Evolutionary conservation across 352 stramenopile species (phyloP), one percentile per base, ranked within the genome.

Genomic region (Phytopythium cucurbitacearum): DNA sequence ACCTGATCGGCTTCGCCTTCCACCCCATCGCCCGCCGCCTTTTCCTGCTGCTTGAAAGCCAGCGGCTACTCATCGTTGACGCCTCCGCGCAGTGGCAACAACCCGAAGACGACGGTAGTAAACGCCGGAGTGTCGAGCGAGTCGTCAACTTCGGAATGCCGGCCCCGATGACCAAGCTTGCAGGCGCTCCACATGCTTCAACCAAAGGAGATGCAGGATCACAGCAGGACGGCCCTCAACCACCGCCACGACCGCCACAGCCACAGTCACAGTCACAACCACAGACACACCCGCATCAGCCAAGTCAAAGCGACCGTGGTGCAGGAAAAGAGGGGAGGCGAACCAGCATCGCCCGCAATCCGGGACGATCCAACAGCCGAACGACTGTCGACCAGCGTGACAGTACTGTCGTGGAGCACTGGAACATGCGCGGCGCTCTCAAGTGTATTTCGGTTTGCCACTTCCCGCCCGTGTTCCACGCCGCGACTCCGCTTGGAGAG

Each of bases 1-100:
- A 89, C 49, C 65, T 91, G 32, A 64, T 80, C 16, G 77, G 73
- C 2, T 74, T 89, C 28, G 61, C 75, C n/a, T 65, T 88, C n/a
- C 69, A 91, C 45, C 60, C 76, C 1, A 51, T 69, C 7, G 64
- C 57, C 3, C 57, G 71, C 6, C 71, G 79, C 13, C 64, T 91
- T 7, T 85, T 84, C 34, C 53, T 91, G 10, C 28, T 91, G 15
- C 65, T 87, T 7, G 71, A 73, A 36, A 87, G 69, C 35, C 71
- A 89, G 16, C 71, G 76, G 53, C 42, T 87, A 33, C 36, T 84
- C 10, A 52, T 85, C 45, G 70, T 85, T 6, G 71, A 85, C 44
- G 62, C 71, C 48, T 51, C 61, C 40, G 48, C 53, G 0, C 62
- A 32, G 35, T 5, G 33, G 33, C 21, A 28, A 2, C 21, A n/a